These are phyloP conservation scores for Hevea brasiliensis DNA, from an alignment of 345 rosid genomes.

Conservation along the genomic window DNA sequence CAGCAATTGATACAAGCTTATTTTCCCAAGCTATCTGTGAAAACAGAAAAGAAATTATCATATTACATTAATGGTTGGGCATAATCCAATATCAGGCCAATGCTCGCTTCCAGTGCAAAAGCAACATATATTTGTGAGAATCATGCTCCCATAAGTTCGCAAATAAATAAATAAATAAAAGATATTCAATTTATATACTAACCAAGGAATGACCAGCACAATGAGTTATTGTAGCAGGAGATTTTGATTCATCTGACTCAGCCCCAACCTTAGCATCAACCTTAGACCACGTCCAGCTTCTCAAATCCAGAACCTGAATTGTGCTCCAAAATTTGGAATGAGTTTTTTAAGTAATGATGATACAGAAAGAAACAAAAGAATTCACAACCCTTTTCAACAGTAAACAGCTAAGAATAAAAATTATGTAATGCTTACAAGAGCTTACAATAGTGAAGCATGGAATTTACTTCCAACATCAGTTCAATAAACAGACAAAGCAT, in stretches of 20 bases:
- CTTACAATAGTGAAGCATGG: not conserved
- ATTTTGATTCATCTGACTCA: conserved; percentile 52
- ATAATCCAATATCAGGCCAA: conserved; percentile 22
- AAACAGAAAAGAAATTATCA: conserved; percentile 17
- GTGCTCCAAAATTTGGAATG: conserved; percentile 28
- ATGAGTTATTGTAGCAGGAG: conserved; percentile 51
- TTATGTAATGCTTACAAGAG: not conserved
- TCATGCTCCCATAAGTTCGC: conserved; percentile 21
- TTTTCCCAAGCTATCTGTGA: conserved; percentile 85
- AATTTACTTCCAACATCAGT: not conserved
- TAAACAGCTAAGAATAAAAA: not conserved
- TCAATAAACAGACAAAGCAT: not conserved
- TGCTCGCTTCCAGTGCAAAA: conserved; percentile 26
- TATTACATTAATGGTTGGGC: conserved; percentile 14
- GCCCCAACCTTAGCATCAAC: conserved; percentile 62
- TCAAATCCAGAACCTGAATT: conserved; percentile 86
- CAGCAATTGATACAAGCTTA: conserved; percentile 87
- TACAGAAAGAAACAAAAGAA: not conserved
- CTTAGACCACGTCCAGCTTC: conserved; percentile 96
- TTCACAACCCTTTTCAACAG: not conserved
- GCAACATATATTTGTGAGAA: conserved; percentile 16
- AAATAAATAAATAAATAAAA: no score
- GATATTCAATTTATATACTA: conserved; percentile 33
- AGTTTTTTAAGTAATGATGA: not conserved
- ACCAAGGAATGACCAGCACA: conserved; percentile 99